Evolutionary conservation across 176 grass and related monocot genomes (phyloP), one percentile per base, ranked within the genome.

Genomic region (Oryza coarctata): DNA sequence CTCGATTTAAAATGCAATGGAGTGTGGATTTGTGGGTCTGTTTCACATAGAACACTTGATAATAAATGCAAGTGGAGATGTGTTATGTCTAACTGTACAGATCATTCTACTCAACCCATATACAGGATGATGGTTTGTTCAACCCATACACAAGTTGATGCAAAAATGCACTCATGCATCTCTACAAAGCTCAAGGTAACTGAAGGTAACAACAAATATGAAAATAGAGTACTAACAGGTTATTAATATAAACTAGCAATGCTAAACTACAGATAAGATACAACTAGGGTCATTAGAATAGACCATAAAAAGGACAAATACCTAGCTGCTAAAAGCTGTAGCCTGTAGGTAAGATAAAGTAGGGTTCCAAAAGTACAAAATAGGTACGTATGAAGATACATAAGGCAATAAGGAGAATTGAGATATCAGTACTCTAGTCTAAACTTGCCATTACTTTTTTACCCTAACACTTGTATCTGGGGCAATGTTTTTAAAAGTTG

Each of bases 171-270:
- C 36, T 63, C 14, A 12, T 15, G 36, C 74, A 62, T 62, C n/a
- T 39, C 74, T 38, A 34, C 4, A 32, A 76, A 34, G 60, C 33
- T 38, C 34, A 27, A 39, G 32, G 29, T 38, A 60, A 61, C 50
- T 5, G 20, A 76, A 76, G 12, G 73, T 76, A 55, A 72, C 20
- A 18, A 36, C 22, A 85, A 65, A 83, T 36, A 47, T 14, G 11
- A 83, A 30, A 71, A 36, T 50, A 3, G 43, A 30, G 20, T 71
- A 66, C 74, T 62, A 18, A 63, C 29, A 55, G 2, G 3, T 14
- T 7, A 20, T 40, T 9, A 57, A 41, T 12, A 22, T 74, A 32
- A 36, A 22, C 33, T 71, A 41, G 25, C 39, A 57, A 25, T 60
- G 35, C 35, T 62, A 81, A 41, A 55, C 3, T 66, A 31, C 17